phyloP scores from a whole-genome alignment of 164 flowering plant species.

The Chimonanthus praecox region DNA sequence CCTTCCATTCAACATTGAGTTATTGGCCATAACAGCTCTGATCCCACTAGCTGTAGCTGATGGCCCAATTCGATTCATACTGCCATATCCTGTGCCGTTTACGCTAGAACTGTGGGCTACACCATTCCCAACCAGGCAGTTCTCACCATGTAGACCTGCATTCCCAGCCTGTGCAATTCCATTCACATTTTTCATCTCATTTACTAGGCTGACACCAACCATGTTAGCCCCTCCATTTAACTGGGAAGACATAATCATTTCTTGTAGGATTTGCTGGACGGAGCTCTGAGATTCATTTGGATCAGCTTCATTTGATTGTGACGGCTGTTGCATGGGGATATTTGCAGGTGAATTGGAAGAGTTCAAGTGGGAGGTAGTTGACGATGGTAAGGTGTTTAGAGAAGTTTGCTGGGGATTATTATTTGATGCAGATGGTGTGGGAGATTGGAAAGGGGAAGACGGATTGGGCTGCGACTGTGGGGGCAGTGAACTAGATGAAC shows the following conservation, averaged over 20 bases:
- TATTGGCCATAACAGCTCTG: conserved; percentile 56
- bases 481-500: conserved; percentile 47
- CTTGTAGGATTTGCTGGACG: conserved; percentile 84
- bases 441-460: conserved; percentile 64
- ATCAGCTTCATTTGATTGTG: conserved; percentile 59
- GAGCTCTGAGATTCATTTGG: conserved; percentile 79
- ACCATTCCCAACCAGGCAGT: conserved; percentile 47
- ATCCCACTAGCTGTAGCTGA: conserved; percentile 51
- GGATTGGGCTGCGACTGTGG: conserved; percentile 51
- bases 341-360: conserved; percentile 69
- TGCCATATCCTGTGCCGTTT: conserved; percentile 43
- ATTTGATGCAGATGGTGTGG: conserved; percentile 71
- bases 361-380: conserved; percentile 35
- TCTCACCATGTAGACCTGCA: conserved; percentile 35
- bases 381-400: conserved; percentile 34
- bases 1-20: conserved; percentile 65
- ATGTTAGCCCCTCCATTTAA: conserved; percentile 49
- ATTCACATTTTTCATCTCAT: conserved; percentile 60
- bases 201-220: conserved; percentile 47
- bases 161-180: conserved; percentile 42
- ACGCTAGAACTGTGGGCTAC: conserved; percentile 32
- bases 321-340: conserved; percentile 44
- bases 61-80: conserved; percentile 53
- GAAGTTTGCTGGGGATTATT: conserved; percentile 57
- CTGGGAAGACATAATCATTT: conserved; percentile 77